These are phyloP conservation scores for Ophiorrhiza pumila DNA, from an alignment of 257 asterid species.

Conservation along the genomic window DNA sequence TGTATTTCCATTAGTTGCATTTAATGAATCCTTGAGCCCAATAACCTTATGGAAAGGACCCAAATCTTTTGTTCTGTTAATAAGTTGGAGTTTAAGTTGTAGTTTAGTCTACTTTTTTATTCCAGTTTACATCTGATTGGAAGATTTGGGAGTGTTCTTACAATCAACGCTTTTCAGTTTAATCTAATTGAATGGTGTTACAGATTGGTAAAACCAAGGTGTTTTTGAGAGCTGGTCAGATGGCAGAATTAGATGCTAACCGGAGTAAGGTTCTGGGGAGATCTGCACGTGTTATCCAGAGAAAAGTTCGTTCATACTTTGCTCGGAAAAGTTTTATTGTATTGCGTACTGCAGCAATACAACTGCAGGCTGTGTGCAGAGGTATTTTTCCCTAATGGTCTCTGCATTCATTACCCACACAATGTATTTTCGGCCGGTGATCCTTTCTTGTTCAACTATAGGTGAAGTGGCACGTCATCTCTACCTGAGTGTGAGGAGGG, in stretches of 20 bases:
- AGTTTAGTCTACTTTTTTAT: not conserved
- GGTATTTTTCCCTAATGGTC: slow-evolving; percentile 36
- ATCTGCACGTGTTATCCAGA: slow-evolving; percentile 68
- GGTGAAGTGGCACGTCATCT: slow-evolving; percentile 60
- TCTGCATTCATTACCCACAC: slow-evolving; percentile 1
- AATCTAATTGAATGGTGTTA: slow-evolving; percentile 21
- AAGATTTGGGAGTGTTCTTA: not conserved
- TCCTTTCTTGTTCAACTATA: slow-evolving; percentile 20
- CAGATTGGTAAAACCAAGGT: slow-evolving; percentile 92
- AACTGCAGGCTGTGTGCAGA: slow-evolving; percentile 69
- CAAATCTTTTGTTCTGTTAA: not conserved
- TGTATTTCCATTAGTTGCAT: not conserved
- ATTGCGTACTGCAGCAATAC: slow-evolving; percentile 48
- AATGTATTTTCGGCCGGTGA: not conserved
- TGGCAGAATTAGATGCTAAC: slow-evolving; percentile 77
- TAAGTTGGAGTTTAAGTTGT: not conserved
- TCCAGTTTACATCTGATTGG: not conserved
- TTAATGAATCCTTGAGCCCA: not conserved
- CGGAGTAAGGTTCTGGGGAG: slow-evolving; percentile 73
- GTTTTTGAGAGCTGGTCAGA: slow-evolving; percentile 92
- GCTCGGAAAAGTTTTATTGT: slow-evolving; percentile 48
- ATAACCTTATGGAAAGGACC: not conserved
- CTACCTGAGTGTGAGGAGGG: slow-evolving; percentile 50
- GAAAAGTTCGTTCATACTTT: slow-evolving; percentile 48
- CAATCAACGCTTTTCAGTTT: not conserved